A percentile compares a stretch with the other conserved stretches of the same genome.
Conservation (phyloP, 352 stramenopile species). For the Phytophthora tubulina region DNA sequence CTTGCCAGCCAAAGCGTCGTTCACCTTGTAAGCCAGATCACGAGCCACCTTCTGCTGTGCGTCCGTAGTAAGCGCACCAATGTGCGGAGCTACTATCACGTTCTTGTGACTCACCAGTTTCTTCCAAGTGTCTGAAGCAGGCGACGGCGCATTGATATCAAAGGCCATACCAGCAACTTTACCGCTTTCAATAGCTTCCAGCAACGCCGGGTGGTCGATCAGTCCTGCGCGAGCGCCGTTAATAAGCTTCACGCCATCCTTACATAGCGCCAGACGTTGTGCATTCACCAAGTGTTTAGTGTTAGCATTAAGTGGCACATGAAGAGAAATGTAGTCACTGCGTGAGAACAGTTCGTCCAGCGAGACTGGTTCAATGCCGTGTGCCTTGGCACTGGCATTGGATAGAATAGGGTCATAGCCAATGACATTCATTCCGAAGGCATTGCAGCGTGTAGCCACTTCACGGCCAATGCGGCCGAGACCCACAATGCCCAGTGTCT, state of each 20-base stretch:
- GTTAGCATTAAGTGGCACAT: constrained; percentile 96
- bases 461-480: constrained; percentile 94
- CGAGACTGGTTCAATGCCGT: constrained; percentile 87
- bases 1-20: constrained; percentile 92
- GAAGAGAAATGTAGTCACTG: constrained; percentile 97
- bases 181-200: constrained; percentile 82
- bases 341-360: constrained; percentile 89
- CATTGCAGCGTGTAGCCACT: constrained; percentile 93
- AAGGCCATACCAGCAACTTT: constrained; percentile 86
- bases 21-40: constrained; percentile 93
- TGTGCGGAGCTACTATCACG: constrained; percentile 94
- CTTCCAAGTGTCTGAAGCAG: constrained; percentile 61
- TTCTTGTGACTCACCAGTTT: constrained; percentile 91
- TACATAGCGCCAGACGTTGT: constrained; percentile 87
- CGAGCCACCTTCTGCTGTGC: constrained; percentile 94
- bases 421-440: constrained; percentile 95
- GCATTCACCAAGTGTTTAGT: constrained; percentile 92
- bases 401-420: constrained; percentile 95
- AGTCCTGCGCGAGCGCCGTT: constrained; percentile 96
- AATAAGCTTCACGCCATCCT: constrained; percentile 93
- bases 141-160: constrained; percentile 70
- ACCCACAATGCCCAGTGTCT: constrained; percentile 90
- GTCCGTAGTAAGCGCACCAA: constrained; percentile 95
- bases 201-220: constrained; percentile 93
- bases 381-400: constrained; percentile 74